These are phyloP conservation scores for Fusarium continuum DNA, from an alignment of 2,329 filamentous ascomycete species.

Conservation along the genomic window DNA sequence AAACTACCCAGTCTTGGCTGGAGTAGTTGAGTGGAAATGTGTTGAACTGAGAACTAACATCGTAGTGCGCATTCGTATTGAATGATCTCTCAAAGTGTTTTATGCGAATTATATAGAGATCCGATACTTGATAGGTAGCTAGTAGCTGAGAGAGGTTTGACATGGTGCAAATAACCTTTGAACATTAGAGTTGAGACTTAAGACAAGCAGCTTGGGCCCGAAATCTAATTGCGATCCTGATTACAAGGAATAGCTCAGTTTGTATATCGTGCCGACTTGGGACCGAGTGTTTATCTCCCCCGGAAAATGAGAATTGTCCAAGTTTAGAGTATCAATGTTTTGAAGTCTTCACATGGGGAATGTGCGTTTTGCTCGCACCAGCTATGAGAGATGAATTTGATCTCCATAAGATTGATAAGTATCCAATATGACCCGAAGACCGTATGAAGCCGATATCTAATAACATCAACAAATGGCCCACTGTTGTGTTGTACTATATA, in stretches of 20 bases:
- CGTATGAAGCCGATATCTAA: neutral
- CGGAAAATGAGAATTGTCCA: neutral
- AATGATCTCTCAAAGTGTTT: neutral
- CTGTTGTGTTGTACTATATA: no score
- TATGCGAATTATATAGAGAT: neutral
- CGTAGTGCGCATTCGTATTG: no score
- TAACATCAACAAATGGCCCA: no score
- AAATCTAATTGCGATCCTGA: neutral
- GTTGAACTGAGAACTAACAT: no score
- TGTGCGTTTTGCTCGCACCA: constrained; percentile 4
- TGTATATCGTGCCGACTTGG: neutral
- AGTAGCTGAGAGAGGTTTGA: neutral
- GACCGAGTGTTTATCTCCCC: neutral
- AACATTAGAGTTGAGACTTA: neutral
- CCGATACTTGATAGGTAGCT: no score
- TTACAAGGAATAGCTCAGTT: neutral
- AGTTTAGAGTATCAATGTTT: constrained; percentile 2
- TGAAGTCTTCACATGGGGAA: neutral
- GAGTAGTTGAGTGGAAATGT: no score
- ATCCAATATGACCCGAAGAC: neutral
- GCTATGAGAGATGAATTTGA: neutral
- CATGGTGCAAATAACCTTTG: neutral
- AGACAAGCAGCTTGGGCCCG: constrained; percentile 4
- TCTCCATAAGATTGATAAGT: neutral
- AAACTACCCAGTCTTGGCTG: no score